Percentiles rank a stretch among this genome's conserved stretches.
Conservation (phyloP, 2,329 filamentous ascomycete genomes). For the Ceratocystiopsis brevicomis region DNA sequence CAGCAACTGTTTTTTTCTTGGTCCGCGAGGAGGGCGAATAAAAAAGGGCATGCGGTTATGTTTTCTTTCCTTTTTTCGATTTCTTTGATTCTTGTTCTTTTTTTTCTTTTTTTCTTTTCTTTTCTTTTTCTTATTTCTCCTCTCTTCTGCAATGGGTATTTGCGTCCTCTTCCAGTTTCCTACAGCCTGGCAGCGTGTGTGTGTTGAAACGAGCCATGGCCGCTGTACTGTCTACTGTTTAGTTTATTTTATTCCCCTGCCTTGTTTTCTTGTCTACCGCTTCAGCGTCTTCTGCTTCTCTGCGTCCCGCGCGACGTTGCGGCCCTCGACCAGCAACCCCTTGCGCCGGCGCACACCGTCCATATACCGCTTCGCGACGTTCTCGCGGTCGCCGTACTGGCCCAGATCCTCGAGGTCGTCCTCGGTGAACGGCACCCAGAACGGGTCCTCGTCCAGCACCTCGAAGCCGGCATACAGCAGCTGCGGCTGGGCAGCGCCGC, state of each 20-base stretch:
- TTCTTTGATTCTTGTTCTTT: not conserved
- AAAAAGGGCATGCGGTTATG: conserved; percentile 1
- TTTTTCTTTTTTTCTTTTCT: too few relatives aligned
- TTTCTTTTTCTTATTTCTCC: not conserved
- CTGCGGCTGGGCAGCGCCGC: conserved; percentile 78
- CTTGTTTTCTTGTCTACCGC: conserved; percentile 21
- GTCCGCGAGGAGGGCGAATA: not conserved
- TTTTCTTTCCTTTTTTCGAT: not conserved
- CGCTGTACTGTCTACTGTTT: too few relatives aligned
- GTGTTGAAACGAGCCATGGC: too few relatives aligned
- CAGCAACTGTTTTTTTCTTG: not conserved
- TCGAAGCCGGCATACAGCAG: conserved; percentile 87
- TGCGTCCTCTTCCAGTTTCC: not conserved
- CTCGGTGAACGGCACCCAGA: conserved; percentile 93
- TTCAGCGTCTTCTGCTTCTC: conserved; percentile 73
- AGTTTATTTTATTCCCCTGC: not conserved
- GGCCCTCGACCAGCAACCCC: conserved; percentile 66
- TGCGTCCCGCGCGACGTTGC: conserved; percentile 61
- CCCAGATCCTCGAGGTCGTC: conserved; percentile 93
- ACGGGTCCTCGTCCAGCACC: conserved; percentile 84
- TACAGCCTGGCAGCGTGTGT: not conserved
- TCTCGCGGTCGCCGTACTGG: conserved; percentile 82
- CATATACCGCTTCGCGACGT: conserved; percentile 92
- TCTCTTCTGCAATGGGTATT: not conserved
- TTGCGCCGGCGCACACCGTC: conserved; percentile 74